A percentile compares a stretch with the other conserved stretches of the same genome.
Conservation (phyloP, 257 asterid genomes). For the Solanum rostratum region DNA sequence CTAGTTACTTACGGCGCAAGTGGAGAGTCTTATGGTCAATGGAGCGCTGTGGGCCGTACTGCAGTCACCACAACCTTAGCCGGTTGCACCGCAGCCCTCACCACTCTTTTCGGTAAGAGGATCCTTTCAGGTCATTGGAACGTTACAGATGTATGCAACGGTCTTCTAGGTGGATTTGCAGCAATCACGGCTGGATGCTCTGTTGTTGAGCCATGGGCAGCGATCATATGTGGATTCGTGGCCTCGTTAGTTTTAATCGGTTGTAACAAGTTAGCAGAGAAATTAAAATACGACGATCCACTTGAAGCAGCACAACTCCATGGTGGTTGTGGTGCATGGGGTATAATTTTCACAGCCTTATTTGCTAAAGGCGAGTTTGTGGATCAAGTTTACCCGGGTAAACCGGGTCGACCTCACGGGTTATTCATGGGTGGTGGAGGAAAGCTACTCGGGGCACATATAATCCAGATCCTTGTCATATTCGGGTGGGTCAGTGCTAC, state of each 20-base stretch:
- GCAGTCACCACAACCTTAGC: conserved; percentile 90
- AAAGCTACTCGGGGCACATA: conserved; percentile 51
- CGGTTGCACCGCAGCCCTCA: conserved; percentile 85
- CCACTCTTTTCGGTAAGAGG: conserved; percentile 68
- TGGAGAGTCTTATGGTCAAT: conserved; percentile 65
- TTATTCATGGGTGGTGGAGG: conserved; percentile 93
- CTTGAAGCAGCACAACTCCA: conserved; percentile 90
- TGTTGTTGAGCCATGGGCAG: conserved; percentile 97
- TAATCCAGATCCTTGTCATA: conserved; percentile 66
- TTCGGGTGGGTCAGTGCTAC: conserved; percentile 78
- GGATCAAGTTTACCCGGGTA: conserved; percentile 53
- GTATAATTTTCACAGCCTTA: conserved; percentile 60
- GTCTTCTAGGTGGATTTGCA: conserved; percentile 79
- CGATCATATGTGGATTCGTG: conserved; percentile 73
- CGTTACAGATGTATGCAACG: conserved; percentile 85
- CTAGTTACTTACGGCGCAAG: conserved; percentile 18
- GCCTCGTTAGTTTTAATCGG: conserved; percentile 78
- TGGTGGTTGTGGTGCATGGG: conserved; percentile 95
- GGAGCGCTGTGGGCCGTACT: conserved; percentile 93
- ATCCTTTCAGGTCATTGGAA: conserved; percentile 82
- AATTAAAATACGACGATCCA: conserved; percentile 59
- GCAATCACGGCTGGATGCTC: conserved; percentile 90
- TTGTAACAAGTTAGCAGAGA: conserved; percentile 61
- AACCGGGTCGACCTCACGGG: conserved; percentile 58
- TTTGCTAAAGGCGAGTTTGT: conserved; percentile 58